A percentile compares a stretch with the other conserved stretches of the same genome.
phyloP scores from a whole-genome alignment of 1,139 yeast genomes.

The Blastobotrys aristatus region DNA sequence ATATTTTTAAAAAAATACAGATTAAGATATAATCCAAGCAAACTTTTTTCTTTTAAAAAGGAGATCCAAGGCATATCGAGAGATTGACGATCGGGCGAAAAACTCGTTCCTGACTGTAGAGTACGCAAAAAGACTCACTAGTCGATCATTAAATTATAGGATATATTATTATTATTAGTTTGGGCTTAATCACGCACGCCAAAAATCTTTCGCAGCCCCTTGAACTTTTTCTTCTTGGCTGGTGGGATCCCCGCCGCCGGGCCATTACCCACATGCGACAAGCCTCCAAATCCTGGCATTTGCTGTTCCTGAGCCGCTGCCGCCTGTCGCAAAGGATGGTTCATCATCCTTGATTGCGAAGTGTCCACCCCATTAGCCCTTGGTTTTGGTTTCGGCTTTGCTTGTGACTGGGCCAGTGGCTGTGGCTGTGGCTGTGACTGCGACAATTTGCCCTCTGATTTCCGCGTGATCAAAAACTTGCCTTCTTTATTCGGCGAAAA shows the following conservation, averaged over 20 bases:
- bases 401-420: not conserved
- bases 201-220: conserved; percentile 28
- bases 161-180: conserved; percentile 1
- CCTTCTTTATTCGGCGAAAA: conserved; percentile 32
- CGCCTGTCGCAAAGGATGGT: not conserved
- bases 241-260: conserved; percentile 13
- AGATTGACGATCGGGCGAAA: no score
- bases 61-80: no score
- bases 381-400: not conserved
- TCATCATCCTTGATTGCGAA: not conserved
- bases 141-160: no score
- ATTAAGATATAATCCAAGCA: no score
- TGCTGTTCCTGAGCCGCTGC: not conserved
- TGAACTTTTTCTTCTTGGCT: conserved; percentile 28
- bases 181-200: conserved; percentile 22
- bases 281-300: not conserved
- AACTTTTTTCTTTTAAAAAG: no score
- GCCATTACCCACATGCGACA: not conserved
- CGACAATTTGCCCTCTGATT: not conserved
- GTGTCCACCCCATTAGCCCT: not conserved
- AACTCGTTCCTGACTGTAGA: no score
- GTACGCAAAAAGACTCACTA: no score
- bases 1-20: no score
- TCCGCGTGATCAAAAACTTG: conserved; percentile 24
- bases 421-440: not conserved